A percentile compares a stretch with the other conserved stretches of the same genome.
Conservation (phyloP, 768 basidiomycete species). For the Lactarius indigo region DNA sequence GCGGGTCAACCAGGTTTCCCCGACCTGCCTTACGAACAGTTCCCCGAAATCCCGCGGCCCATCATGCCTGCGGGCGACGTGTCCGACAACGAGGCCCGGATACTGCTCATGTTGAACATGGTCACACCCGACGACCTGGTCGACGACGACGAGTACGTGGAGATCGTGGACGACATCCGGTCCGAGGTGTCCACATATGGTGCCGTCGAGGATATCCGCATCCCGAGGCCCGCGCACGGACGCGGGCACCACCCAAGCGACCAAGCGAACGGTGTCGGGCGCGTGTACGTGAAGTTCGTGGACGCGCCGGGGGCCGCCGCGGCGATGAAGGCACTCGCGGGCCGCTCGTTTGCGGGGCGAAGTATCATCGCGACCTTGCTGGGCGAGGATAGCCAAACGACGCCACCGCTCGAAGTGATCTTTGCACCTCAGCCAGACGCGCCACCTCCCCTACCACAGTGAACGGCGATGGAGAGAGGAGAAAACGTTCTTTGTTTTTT, state of each 20-base stretch:
- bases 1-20: conserved; percentile 61
- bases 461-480: conserved; percentile 5
- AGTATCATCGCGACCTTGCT: conserved; percentile 85
- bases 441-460: conserved; percentile 67
- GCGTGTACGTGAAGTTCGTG: conserved; percentile 90
- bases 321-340: conserved; percentile 86
- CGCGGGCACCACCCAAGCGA: conserved; percentile 38
- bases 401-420: conserved; percentile 76
- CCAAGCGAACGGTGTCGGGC: conserved; percentile 89
- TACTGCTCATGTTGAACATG: conserved; percentile 99
- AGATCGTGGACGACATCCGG: conserved; percentile 92
- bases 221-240: conserved; percentile 73
- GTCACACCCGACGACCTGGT: conserved; percentile 88
- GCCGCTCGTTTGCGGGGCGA: conserved; percentile 80
- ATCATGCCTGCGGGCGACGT: conserved; percentile 83
- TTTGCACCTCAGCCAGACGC: conserved; percentile 83
- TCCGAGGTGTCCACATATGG: conserved; percentile 86
- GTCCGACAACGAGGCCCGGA: conserved; percentile 54
- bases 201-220: conserved; percentile 75
- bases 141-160: conserved; percentile 89
- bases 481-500: not conserved
- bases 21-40: conserved; percentile 71
- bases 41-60: conserved; percentile 80
- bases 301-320: conserved; percentile 56
- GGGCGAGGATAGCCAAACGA: conserved; percentile 79